Percentiles rank a stretch among this genome's conserved stretches.
Conservation (phyloP, 257 asterid species). For the Henckelia pumila region DNA sequence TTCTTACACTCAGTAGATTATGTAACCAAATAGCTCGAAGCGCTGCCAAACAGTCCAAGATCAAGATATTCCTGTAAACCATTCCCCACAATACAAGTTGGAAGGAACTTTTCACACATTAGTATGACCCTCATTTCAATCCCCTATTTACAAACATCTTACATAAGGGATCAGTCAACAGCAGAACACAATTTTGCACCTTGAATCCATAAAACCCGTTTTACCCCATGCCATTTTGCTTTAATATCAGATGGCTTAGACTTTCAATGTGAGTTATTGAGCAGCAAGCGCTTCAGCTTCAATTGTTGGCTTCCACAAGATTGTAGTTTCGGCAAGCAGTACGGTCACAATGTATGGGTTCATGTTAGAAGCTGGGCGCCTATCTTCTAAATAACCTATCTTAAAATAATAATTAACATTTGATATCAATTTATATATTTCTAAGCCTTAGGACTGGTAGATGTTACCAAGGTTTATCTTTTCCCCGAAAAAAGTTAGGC, state of each 20-base stretch:
- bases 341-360: constrained; percentile 86
- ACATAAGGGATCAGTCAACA: constrained; percentile 24
- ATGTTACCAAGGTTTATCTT: no score
- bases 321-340: constrained; percentile 83
- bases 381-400: constrained; percentile 91
- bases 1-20: background rate
- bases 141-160: constrained; percentile 46
- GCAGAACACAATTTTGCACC: constrained; percentile 30
- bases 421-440: background rate
- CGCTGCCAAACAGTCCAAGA: no score
- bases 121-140: constrained; percentile 32
- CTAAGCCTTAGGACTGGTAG: no score
- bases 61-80: constrained; percentile 23
- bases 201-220: no score
- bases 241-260: constrained; percentile 32
- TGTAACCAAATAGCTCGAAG: background rate
- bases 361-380: constrained; percentile 99
- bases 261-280: constrained; percentile 66
- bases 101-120: constrained; percentile 31
- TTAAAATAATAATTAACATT: background rate
- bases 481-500: no score
- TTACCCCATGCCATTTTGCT: background rate
- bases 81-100: constrained; percentile 18
- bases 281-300: constrained; percentile 94
- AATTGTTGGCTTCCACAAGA: constrained; percentile 87